A percentile compares a stretch with the other conserved stretches of the same genome.
phyloP scores from a whole-genome alignment of 164 flowering plant species.

The Paratinospora sagittata region DNA sequence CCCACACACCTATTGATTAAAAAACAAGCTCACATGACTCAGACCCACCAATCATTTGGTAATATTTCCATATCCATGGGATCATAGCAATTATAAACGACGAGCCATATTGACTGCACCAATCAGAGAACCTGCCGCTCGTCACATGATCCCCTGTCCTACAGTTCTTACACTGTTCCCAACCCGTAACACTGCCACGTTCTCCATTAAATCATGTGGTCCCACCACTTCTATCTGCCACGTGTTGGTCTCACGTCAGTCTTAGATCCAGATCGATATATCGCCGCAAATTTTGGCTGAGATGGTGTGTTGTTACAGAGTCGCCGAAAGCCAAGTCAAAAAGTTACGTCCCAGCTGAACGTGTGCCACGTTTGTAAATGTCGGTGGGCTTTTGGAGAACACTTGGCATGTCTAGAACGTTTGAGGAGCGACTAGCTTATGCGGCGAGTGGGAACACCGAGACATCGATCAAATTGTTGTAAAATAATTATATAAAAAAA shows the following conservation, averaged over 20 bases:
- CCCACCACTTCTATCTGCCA: no score
- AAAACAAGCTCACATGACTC: not conserved
- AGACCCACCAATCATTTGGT: not conserved
- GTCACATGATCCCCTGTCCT: not conserved
- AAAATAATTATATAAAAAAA: no score
- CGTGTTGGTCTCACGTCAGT: no score
- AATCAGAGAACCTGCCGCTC: not conserved
- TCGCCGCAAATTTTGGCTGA: not conserved
- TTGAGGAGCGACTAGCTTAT: not conserved
- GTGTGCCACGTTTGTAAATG: not conserved
- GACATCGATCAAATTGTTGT: not conserved
- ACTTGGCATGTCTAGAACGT: not conserved
- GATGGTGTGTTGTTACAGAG: not conserved
- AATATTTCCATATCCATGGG: no score
- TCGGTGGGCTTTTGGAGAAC: not conserved
- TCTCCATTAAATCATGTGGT: not conserved
- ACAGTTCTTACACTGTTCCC: not conserved
- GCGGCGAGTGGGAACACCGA: not conserved
- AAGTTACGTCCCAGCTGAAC: not conserved
- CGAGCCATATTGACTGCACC: no score
- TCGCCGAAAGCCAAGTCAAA: not conserved
- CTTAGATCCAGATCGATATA: no score
- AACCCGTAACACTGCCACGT: not conserved
- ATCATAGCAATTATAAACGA: no score
- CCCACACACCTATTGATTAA: no score